Evolutionary conservation across 768 basidiomycete species (phyloP).

Genomic region (Calocybe cyanea): DNA sequence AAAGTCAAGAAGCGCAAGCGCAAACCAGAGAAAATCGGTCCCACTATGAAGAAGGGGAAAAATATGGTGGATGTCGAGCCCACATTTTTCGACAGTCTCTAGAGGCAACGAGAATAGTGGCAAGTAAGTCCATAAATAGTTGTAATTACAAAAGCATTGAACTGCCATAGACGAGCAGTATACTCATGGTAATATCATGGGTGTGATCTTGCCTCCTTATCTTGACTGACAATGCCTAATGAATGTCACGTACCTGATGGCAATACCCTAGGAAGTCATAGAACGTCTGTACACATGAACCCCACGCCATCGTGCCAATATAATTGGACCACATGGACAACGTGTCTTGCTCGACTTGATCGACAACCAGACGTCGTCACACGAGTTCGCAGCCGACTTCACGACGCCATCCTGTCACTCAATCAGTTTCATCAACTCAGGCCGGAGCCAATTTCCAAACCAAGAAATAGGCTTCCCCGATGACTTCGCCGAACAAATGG

Average conservation of each 20-base stretch:
- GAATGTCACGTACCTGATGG: not conserved
- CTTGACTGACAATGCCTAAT: no score
- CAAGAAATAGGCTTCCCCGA: conserved; percentile 1
- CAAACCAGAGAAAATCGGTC: conserved; percentile 50
- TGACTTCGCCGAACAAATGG: not conserved
- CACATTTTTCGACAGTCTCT: conserved; percentile 68
- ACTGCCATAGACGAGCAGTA: no score
- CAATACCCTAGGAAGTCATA: not conserved
- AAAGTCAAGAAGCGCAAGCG: conserved; percentile 51
- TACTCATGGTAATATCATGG: no score
- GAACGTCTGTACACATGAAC: not conserved
- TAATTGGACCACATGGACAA: conserved; percentile 1
- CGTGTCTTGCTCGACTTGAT: not conserved
- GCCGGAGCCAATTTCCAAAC: conserved; percentile 1
- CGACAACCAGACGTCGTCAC: not conserved
- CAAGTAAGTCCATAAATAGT: no score
- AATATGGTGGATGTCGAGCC: conserved; percentile 55
- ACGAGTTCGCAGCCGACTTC: no score
- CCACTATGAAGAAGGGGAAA: conserved; percentile 50
- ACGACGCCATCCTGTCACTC: not conserved
- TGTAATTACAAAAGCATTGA: no score
- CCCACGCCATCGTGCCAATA: not conserved
- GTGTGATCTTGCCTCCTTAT: no score
- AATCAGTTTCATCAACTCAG: not conserved
- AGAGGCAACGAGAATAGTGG: conserved; percentile 16